Conservation (phyloP, 306 rosid genomes). For the Prunus persica region Prunus_persica_NCBIv2 NC_034012.1:4382501-4383000, state of each 20-base stretch:
- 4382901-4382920: not conserved
- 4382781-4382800: constrained; percentile 74
- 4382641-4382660: constrained; percentile 37
- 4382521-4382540: constrained; percentile 39
- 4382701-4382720: constrained; percentile 72
- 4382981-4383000: not conserved
- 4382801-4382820: constrained; percentile 64
- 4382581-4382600: constrained; percentile 62
- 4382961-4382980: not conserved
- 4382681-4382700: constrained; percentile 89
- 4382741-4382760: constrained; percentile 84
- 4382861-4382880: not conserved
- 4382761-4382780: constrained; percentile 59
- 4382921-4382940: not conserved
- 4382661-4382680: constrained; percentile 70
- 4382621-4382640: constrained; percentile 55
- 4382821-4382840: constrained; percentile 59
- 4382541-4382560: constrained; percentile 28
- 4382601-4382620: constrained; percentile 47
- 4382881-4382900: not conserved
- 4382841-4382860: constrained; percentile 67
- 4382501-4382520: constrained; percentile 26
- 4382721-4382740: constrained; percentile 59
- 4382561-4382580: constrained; percentile 45
- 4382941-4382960: too few relatives aligned